These are phyloP conservation scores for Dendrothele bispora DNA, from an alignment of 768 basidiomycete species.

Conservation along the genomic window DNA sequence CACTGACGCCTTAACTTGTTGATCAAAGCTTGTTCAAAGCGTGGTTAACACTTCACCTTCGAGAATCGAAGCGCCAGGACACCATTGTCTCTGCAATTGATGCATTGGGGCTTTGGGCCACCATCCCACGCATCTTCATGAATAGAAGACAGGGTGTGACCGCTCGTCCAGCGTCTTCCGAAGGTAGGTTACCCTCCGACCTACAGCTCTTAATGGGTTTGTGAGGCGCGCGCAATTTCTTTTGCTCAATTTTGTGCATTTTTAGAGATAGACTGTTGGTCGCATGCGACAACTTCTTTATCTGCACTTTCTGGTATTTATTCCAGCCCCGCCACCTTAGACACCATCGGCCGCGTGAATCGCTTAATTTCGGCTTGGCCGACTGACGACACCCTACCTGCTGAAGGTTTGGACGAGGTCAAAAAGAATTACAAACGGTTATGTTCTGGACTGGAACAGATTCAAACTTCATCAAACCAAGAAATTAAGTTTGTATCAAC, in stretches of 20 bases:
- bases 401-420: conserved; percentile 66
- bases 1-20: too few relatives aligned
- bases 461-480: conserved; percentile 55
- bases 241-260: conserved; percentile 14
- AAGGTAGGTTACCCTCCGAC: conserved; percentile 52
- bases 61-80: too few relatives aligned
- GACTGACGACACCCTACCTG: conserved; percentile 62
- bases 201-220: too few relatives aligned
- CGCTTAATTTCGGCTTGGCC: conserved; percentile 72
- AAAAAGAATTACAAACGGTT: conserved; percentile 66
- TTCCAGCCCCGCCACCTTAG: conserved; percentile 45
- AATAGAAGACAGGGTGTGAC: conserved; percentile 64
- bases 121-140: conserved; percentile 37
- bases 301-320: conserved; percentile 54
- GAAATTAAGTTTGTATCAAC: conserved; percentile 7
- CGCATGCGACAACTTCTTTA: conserved; percentile 62
- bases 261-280: conserved; percentile 77
- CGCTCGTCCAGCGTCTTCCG: conserved; percentile 68
- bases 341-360: conserved; percentile 73
- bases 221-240: too few relatives aligned
- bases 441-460: conserved; percentile 57
- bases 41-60: too few relatives aligned
- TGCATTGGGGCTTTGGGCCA: conserved; percentile 7
- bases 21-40: too few relatives aligned
- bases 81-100: too few relatives aligned